Evolutionary conservation across 345 rosid genomes (phyloP), one percentile per base, ranked within the genome.

Genomic region (Eucalyptus curtisii): DNA sequence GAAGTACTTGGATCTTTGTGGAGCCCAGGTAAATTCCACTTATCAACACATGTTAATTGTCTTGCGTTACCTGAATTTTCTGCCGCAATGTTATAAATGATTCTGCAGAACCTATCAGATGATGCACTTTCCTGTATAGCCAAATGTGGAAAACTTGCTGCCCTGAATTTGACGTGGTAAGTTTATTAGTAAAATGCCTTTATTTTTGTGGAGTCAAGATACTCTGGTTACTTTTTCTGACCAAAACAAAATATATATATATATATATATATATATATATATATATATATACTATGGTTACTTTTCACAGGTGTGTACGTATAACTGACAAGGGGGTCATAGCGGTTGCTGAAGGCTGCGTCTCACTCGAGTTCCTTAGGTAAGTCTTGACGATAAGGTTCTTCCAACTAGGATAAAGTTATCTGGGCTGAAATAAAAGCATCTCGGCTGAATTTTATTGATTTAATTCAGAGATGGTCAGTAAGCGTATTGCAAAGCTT

Each of bases 131-230:
- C 90, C 22, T 91, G 92, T 89, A 91, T 96, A 91, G 97, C 99
- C 55, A 93, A 93, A 81, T 97, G 99, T 93, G 93, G 90, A 88
- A 93, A 94, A 90, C 92, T 97, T 33, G 89, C 53, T 20, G 92
- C 98, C 81, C 98, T 96, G 87, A 97, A 96, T 93, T 92, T 97
- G 92, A 96, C 99, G 84, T 96, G 99, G 99, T 97, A 91, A 92
- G 94, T 91, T 85, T 90, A 86, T 40, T 48, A 49, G 30, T 37
- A 76, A 40, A 76, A 20, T 76, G 47, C 84, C 30, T 76, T 76
- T 1, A 10, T 12, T 76, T 76, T 40, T 3, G 16, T 76, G 84
- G 84, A 76, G 84, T 76, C 84, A 11, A 37, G 30, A 76, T 40
- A 42, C 25, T 40, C 24, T 40, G 47, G 47, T 76, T 37, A 22